Percentiles rank a stretch among this genome's conserved stretches.
phyloP scores from a whole-genome alignment of 2,329 filamentous ascomycete genomes.

The Ceratocystis variospora region DNA sequence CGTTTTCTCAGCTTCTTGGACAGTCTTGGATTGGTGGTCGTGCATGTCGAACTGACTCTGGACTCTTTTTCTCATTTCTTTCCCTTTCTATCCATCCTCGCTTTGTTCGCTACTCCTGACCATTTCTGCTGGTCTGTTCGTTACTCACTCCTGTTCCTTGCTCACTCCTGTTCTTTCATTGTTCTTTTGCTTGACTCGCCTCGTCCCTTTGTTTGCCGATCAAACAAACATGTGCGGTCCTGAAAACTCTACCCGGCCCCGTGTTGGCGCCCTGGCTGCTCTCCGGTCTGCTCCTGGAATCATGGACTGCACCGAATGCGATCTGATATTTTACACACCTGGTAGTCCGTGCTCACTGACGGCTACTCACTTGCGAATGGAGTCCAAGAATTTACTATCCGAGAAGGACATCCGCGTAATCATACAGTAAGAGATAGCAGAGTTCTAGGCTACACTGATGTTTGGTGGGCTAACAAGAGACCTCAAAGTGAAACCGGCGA shows the following conservation, averaged over 20 bases:
- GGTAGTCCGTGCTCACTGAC: slow-evolving; percentile 27
- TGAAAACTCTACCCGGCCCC: slow-evolving; percentile 29
- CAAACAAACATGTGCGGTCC: slow-evolving; percentile 32
- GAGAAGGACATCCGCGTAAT: slow-evolving; percentile 26
- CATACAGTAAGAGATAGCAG: slow-evolving; percentile 31
- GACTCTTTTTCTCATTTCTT: background rate
- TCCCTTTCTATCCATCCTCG: background rate
- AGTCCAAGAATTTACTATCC: slow-evolving; percentile 23
- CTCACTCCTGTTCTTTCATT: too few species aligned
- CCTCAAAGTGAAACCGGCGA: slow-evolving; percentile 14
- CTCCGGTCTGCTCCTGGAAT: slow-evolving; percentile 26
- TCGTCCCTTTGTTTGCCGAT: too few species aligned
- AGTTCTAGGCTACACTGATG: background rate
- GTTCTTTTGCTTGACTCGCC: too few species aligned
- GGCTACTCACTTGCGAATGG: slow-evolving; percentile 34
- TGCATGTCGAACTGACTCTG: background rate
- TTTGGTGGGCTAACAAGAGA: background rate
- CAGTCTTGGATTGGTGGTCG: background rate
- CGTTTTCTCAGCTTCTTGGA: background rate
- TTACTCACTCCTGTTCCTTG: too few species aligned
- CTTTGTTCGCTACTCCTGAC: background rate
- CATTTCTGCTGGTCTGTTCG: too few species aligned
- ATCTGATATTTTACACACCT: slow-evolving; percentile 33
- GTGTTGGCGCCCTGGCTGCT: slow-evolving; percentile 35
- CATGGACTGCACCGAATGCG: slow-evolving; percentile 22